Evolutionary conservation across 495 filamentous ascomycete species (phyloP), one percentile per base, ranked within the genome.

Genomic region (Aspergillus affinis): DNA sequence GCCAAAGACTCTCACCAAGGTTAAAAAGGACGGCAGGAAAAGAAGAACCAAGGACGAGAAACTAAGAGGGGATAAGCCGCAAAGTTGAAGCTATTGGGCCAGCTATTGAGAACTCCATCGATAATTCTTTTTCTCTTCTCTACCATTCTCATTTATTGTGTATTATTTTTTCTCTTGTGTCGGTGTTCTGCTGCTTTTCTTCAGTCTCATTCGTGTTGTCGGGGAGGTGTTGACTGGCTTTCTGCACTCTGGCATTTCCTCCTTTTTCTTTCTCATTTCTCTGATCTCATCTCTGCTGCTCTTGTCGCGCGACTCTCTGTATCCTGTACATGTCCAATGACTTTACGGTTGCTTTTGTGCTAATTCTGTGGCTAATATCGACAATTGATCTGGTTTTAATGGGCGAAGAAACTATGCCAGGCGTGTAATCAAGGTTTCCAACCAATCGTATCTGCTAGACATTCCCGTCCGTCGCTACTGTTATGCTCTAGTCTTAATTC

Each of bases 241-340:
- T 41, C 12, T 41, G n/a, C 51, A 47, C 44, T 57, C 36, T 52
- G 44, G 51, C 41, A 48, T 62, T 6, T 61, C 50, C 6, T 61
- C 50, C 21, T 30, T 10, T 62, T 60, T 29, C 23, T 10, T 59
- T 54, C 29, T 30, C 36, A 15, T 41, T 41, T 46, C 27, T 49
- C 48, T 59, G 12, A 48, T 55, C 44, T 55, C 47, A 9, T 48
- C 36, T 54, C 58, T 48, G n/a, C 50, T 46, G 57, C 45, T 57
- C 36, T 55, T 48, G 32, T 30, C 20, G 10, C 32, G 27, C 53
- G 44, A 53, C 47, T 66, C 46, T 66, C 48, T 63, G 53, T 63
- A 59, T 59, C 59, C 57, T 65, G 45, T 61, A 51, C 59, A 61
- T 49, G 48, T 66, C 53, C 62, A 59, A 61, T 62, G 58, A 59